These are phyloP conservation scores for Jaltomata sinuosa DNA, from an alignment of 257 asterid species.

Conservation along the genomic window DNA sequence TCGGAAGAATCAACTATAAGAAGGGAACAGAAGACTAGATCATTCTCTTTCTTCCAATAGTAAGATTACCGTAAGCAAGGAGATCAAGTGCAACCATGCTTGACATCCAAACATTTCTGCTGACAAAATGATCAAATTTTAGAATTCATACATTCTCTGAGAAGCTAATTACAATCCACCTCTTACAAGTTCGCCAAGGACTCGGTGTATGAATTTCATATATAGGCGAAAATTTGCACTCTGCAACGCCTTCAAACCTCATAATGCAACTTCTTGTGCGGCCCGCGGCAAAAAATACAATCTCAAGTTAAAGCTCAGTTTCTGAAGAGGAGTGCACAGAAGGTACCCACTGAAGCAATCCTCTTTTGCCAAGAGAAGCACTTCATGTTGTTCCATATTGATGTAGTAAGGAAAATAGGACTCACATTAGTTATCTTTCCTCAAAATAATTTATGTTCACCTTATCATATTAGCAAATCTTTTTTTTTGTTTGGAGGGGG, in stretches of 20 bases:
- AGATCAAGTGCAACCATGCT: conserved; percentile 3
- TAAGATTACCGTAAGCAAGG: neutral
- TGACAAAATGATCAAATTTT: neutral
- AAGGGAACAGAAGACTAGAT: neutral
- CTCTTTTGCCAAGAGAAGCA: conserved; percentile 6
- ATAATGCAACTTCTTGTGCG: neutral
- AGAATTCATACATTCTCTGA: neutral
- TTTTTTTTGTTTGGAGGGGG: neutral
- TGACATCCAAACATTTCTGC: neutral
- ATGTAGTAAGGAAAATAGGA: neutral
- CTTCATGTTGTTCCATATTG: conserved; percentile 4
- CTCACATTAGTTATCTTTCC: neutral
- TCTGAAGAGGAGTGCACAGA: conserved; percentile 4
- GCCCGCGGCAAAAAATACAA: conserved; percentile 1
- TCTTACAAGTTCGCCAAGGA: neutral
- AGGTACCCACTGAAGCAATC: conserved; percentile 5
- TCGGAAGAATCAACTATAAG: neutral
- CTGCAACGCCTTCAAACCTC: conserved; percentile 10
- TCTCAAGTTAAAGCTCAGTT: conserved; percentile 1
- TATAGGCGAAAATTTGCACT: neutral
- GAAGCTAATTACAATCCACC: neutral
- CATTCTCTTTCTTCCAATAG: neutral
- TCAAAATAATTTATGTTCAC: neutral
- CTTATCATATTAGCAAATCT: neutral
- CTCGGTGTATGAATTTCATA: neutral